These are phyloP conservation scores for Dryas octopetala DNA, from an alignment of 306 rosid genomes.

Conservation along the genomic window DNA sequence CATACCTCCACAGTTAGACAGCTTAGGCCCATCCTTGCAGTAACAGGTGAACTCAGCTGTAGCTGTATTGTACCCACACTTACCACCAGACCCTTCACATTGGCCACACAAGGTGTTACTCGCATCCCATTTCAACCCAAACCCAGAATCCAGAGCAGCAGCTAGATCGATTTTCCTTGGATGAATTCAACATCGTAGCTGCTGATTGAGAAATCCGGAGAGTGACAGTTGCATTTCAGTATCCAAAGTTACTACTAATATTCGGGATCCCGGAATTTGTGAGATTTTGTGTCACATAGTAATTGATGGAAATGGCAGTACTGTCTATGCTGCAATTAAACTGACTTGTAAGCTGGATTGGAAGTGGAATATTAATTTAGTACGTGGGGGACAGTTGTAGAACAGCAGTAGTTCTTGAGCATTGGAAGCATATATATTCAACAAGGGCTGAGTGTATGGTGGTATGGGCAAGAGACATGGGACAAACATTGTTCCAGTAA, in stretches of 20 bases:
- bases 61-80: conserved; percentile 38
- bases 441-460: not conserved
- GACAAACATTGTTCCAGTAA: conserved; percentile 33
- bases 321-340: conserved; percentile 37
- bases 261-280: not conserved
- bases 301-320: conserved; percentile 19
- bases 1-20: conserved; percentile 29
- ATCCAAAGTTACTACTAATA: not conserved
- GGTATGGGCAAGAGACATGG: not conserved
- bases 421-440: not conserved
- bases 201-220: conserved; percentile 37
- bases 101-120: conserved; percentile 35
- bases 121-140: conserved; percentile 46
- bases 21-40: conserved; percentile 40
- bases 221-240: conserved; percentile 29
- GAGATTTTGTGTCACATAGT: conserved; percentile 14
- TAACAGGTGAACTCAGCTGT: conserved; percentile 48
- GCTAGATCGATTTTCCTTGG: conserved; percentile 9
- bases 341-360: not conserved
- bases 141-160: conserved; percentile 42
- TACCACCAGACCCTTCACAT: conserved; percentile 46
- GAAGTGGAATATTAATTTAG: not conserved
- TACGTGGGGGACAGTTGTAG: conserved; percentile 40
- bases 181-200: not conserved
- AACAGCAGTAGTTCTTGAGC: conserved; percentile 21